A percentile compares a stretch with the other conserved stretches of the same genome.
phyloP scores from a whole-genome alignment of 2,329 filamentous ascomycete genomes.

The Laburnicola sp. region DNA sequence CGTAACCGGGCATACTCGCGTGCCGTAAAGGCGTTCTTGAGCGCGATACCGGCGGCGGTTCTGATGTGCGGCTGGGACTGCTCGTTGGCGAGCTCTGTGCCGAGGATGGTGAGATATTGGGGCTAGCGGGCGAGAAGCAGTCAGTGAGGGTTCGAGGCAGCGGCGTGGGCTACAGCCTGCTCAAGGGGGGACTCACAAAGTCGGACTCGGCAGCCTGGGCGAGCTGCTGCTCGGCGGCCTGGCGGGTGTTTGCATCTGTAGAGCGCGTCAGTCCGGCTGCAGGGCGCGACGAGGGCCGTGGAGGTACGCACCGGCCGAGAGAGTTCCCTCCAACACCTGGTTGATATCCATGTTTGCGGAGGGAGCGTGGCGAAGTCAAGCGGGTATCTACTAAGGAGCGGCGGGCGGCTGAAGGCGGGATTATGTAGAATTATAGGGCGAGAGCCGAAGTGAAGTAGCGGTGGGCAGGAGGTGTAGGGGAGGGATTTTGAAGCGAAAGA shows the following conservation, averaged over 20 bases:
- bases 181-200: slow-evolving; percentile 69
- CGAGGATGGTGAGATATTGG: slow-evolving; percentile 80
- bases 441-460: slow-evolving; percentile 32
- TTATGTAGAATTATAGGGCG: slow-evolving; percentile 24
- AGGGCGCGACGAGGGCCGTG: slow-evolving; percentile 13
- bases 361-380: slow-evolving; percentile 29
- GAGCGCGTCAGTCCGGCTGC: slow-evolving; percentile 41
- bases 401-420: slow-evolving; percentile 2
- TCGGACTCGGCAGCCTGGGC: slow-evolving; percentile 89
- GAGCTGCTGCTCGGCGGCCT: slow-evolving; percentile 91
- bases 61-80: slow-evolving; percentile 79
- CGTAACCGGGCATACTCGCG: slow-evolving; percentile 85
- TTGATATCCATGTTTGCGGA: slow-evolving; percentile 86
- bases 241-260: slow-evolving; percentile 84
- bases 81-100: slow-evolving; percentile 92
- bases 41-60: slow-evolving; percentile 89
- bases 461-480: slow-evolving; percentile 38
- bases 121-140: slow-evolving; percentile 60
- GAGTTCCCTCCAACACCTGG: slow-evolving; percentile 94
- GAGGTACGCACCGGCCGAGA: slow-evolving; percentile 77
- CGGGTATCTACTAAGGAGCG: slow-evolving; percentile 25
- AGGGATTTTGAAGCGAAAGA: slow-evolving; percentile 45
- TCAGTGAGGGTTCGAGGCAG: slow-evolving; percentile 32
- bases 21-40: slow-evolving; percentile 97
- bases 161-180: slow-evolving; percentile 20